phyloP scores from a whole-genome alignment of 2,329 filamentous ascomycete species.

The Aspergillus tamarii region DNA sequence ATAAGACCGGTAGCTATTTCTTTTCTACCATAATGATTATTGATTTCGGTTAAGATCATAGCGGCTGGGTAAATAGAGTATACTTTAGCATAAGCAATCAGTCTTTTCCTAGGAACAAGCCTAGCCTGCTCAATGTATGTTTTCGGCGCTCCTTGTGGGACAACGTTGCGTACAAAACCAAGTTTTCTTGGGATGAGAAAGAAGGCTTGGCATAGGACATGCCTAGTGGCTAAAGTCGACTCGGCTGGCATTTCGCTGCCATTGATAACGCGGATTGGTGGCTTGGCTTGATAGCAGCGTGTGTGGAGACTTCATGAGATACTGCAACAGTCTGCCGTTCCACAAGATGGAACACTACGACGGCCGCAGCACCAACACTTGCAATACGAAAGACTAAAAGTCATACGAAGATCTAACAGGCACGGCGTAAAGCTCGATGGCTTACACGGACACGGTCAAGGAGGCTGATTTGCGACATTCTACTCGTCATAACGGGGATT shows the following conservation, averaged over 20 bases:
- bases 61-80: not conserved
- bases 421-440: not conserved
- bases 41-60: not conserved
- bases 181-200: not conserved
- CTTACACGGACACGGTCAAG: not conserved
- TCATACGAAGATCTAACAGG: not conserved
- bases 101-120: not conserved
- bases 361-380: not conserved
- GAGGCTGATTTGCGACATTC: not conserved
- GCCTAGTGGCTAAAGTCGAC: no score
- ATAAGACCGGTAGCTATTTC: not conserved
- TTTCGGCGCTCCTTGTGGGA: not conserved
- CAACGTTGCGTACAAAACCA: not conserved
- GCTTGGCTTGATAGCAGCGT: not conserved
- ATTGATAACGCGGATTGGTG: not conserved
- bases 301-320: not conserved
- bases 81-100: not conserved
- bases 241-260: not conserved
- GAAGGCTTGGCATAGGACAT: not conserved
- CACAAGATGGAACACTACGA: not conserved
- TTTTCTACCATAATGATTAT: not conserved
- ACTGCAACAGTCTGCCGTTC: not conserved
- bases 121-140: not conserved
- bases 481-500: slow-evolving; percentile 11
- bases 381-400: not conserved